A percentile compares a stretch with the other conserved stretches of the same genome.
phyloP scores from a whole-genome alignment of 1,284 basidiomycete genomes.

The Moesziomyces parantarcticus region DNA sequence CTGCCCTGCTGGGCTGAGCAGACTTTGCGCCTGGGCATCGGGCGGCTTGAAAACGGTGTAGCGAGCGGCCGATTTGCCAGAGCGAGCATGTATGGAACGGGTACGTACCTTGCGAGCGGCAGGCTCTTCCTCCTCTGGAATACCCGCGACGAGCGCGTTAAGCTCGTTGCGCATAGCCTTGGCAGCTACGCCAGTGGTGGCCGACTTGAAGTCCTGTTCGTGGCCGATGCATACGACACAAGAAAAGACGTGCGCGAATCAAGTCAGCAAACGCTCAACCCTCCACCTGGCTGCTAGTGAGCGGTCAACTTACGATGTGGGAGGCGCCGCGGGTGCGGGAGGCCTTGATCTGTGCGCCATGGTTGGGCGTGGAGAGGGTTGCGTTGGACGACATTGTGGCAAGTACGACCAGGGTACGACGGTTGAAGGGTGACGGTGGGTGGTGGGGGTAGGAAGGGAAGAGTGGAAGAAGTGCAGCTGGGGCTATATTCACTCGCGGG shows the following conservation, averaged over 20 bases:
- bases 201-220: slow-evolving; percentile 86
- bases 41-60: too few relatives aligned
- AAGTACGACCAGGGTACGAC: background rate
- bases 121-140: slow-evolving; percentile 76
- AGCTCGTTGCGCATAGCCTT: slow-evolving; percentile 99
- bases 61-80: too few relatives aligned
- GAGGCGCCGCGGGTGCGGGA: slow-evolving; percentile 65
- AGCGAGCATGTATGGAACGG: background rate
- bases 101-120: slow-evolving; percentile 74
- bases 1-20: too few relatives aligned
- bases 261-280: slow-evolving; percentile 2
- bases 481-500: slow-evolving; percentile 13
- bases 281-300: background rate
- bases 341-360: slow-evolving; percentile 60
- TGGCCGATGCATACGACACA: background rate
- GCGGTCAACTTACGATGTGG: slow-evolving; percentile 64
- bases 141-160: slow-evolving; percentile 82
- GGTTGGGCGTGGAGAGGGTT: slow-evolving; percentile 61
- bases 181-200: slow-evolving; percentile 94
- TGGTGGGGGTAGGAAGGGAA: slow-evolving; percentile 3
- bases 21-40: too few relatives aligned
- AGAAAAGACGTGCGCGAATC: background rate
- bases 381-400: slow-evolving; percentile 51
- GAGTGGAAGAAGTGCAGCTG: background rate
- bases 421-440: slow-evolving; percentile 1